Conservation (phyloP, 2,329 filamentous ascomycete species). For the Aureobasidium leucospermi region DNA sequence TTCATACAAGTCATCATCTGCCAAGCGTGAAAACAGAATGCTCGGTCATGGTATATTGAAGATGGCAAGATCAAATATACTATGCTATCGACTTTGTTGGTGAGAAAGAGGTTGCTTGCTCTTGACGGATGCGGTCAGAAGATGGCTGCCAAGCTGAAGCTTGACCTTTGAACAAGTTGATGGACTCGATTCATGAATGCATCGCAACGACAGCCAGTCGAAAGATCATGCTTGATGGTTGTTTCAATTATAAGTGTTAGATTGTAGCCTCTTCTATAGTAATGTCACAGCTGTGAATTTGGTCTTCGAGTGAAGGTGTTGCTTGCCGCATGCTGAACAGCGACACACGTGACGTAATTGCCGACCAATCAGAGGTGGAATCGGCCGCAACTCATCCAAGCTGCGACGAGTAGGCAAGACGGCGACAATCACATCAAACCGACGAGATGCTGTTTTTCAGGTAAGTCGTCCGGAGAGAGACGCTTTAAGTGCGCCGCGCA, state of each 20-base stretch:
- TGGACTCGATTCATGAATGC: too few relatives aligned
- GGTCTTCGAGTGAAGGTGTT: neutral
- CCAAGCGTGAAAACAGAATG: neutral
- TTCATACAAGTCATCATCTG: neutral
- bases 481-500: neutral
- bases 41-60: neutral
- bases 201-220: too few relatives aligned
- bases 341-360: constrained; percentile 4
- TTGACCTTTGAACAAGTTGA: too few relatives aligned
- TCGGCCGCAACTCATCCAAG: neutral
- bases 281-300: neutral
- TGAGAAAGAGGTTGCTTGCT: neutral
- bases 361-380: neutral
- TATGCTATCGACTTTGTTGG: neutral
- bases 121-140: too few relatives aligned
- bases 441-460: constrained; percentile 29
- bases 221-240: too few relatives aligned
- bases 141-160: neutral
- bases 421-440: constrained; percentile 3
- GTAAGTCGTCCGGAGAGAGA: constrained; percentile 13
- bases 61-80: neutral
- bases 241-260: too few relatives aligned
- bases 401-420: neutral
- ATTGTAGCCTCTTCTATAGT: too few relatives aligned
- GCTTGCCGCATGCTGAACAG: neutral